phyloP scores from a whole-genome alignment of 1,284 basidiomycete genomes.

The Ceratobasidium papillatum region DNA sequence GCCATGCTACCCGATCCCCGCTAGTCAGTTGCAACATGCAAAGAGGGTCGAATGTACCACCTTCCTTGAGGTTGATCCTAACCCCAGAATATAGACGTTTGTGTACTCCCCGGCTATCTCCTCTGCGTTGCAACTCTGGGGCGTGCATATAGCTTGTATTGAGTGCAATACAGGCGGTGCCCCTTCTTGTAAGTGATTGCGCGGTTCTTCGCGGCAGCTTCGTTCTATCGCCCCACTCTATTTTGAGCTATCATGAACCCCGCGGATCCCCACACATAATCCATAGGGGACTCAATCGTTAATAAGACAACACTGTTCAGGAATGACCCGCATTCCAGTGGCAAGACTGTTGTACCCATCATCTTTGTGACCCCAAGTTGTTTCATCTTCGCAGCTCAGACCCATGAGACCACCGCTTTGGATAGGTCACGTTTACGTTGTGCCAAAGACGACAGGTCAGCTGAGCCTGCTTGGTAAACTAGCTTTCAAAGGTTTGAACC shows the following conservation, averaged over 20 bases:
- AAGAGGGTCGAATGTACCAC: not conserved
- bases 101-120: not conserved
- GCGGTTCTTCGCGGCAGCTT: not conserved
- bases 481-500: not conserved
- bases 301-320: not conserved
- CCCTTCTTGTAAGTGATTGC: not conserved
- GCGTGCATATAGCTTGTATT: not conserved
- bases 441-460: not conserved
- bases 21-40: not conserved
- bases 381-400: no score
- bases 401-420: no score
- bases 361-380: not conserved
- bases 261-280: not conserved
- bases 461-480: constrained; percentile 1
- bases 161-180: no score
- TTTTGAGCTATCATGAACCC: no score
- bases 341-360: not conserved
- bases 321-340: not conserved
- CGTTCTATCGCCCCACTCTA: not conserved
- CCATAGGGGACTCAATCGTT: not conserved
- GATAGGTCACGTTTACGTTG: not conserved
- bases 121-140: not conserved
- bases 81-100: not conserved
- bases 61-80: not conserved
- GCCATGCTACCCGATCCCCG: not conserved